These are phyloP conservation scores for Pyrus communis DNA, from an alignment of 306 rosid species.

Conservation along the genomic window DNA sequence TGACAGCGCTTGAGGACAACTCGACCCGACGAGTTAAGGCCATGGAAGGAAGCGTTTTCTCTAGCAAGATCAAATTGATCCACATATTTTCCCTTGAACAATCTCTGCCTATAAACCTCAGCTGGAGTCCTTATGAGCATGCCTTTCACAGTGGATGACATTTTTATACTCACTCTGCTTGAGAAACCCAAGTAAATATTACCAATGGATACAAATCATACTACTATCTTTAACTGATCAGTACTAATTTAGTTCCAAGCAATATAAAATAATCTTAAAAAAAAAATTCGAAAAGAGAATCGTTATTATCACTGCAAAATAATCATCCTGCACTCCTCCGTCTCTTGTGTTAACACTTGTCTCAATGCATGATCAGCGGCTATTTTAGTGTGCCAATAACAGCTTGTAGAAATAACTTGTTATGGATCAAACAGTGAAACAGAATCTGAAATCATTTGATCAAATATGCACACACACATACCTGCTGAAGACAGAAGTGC, in stretches of 20 bases:
- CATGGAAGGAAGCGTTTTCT: conserved; percentile 1
- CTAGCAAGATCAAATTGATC: conserved; percentile 10
- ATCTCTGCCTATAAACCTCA: conserved; percentile 28
- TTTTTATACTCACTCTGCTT: conserved; percentile 5
- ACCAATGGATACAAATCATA: background rate
- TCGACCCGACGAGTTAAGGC: conserved; percentile 1
- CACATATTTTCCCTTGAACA: conserved; percentile 27
- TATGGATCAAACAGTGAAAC: background rate
- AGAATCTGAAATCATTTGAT: background rate
- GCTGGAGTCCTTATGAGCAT: conserved; percentile 34
- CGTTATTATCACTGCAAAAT: background rate
- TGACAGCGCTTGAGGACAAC: conserved; percentile 7
- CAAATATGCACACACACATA: background rate
- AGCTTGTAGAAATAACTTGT: background rate
- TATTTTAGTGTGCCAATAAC: too few species aligned
- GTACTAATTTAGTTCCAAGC: background rate
- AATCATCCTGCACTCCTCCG: background rate
- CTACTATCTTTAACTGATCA: background rate
- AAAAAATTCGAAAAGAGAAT: background rate
- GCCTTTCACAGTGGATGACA: conserved; percentile 64
- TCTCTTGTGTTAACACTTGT: background rate
- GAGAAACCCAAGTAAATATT: background rate
- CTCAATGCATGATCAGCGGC: background rate
- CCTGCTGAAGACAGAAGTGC: background rate
- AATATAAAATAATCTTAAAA: background rate